Evolutionary conservation across 441 rosid species (phyloP), one percentile per base, ranked within the genome.

Genomic region (Erodium moschatum): DNA sequence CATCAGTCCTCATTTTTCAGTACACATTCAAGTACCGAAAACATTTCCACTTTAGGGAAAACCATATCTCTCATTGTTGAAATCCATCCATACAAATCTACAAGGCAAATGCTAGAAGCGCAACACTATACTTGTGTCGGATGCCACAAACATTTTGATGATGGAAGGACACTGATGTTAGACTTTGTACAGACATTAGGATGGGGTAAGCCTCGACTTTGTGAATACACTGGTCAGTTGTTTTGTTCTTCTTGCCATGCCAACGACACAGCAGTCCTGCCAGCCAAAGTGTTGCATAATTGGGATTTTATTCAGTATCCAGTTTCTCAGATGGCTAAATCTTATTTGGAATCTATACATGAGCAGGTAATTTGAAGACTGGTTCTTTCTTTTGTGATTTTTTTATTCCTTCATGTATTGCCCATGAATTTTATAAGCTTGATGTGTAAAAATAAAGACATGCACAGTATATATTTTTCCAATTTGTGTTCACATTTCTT

Each of bases 41-140:
- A 70, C 8, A 38, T 73, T 52, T 84, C 92, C 27, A 75, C 81
- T 21, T 82, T 86, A 70, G 97, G 97, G 78, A 89, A 91, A 81
- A 94, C 92, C 67, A 86, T 94, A 82, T 83, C 96, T 6, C 86
- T 94, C 64, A 83, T 88, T 74, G 90, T 91, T 76, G 94, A 90
- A 85, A 78, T 76, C 73, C 86, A 76, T 60, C 86, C 90, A 15
- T 76, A 79, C 72, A 91, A 86, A 82, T 78, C 96, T 72, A 72
- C 74, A 54, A 89, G 88, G 72, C 94, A 91, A 75, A 73, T 89
- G 80, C 76, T 94, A 70, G 99, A 94, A 82, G 82, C 82, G 0
- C 99, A 94, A 69, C 91, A 88, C 81, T 86, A 88, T 79, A 83
- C 82, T 64, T 94, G 99, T 68, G 90, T 96, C 46, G 97, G 97